Evolutionary conservation across 2,329 filamentous ascomycete genomes (phyloP).

Genomic region (Pseudogymnoascus sp.): DNA sequence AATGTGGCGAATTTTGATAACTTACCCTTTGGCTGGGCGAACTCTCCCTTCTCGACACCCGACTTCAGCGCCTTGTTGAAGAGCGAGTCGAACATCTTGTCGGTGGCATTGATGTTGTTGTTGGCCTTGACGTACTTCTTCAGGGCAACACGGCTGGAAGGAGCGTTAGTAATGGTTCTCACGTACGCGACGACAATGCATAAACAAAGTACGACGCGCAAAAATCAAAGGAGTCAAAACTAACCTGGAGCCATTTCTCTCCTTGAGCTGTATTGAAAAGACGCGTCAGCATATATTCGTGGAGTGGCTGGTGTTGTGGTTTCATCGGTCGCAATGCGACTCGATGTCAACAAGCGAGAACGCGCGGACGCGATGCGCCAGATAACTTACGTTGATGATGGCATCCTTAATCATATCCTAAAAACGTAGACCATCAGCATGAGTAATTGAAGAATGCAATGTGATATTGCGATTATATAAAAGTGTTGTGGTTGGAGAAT

Average conservation of each 20-base stretch:
- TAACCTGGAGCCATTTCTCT: conserved; percentile 62
- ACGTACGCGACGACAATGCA: neutral
- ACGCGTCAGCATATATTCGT: conserved; percentile 23
- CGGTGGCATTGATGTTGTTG: conserved; percentile 54
- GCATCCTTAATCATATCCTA: conserved; percentile 64
- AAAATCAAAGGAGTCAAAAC: conserved; percentile 29
- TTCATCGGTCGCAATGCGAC: conserved; percentile 12
- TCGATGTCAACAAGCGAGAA: conserved; percentile 11
- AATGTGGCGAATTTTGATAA: conserved; percentile 17
- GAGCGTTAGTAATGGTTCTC: conserved; percentile 26
- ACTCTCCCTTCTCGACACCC: conserved; percentile 61
- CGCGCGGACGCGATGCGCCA: conserved; percentile 35
- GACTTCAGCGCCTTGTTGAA: conserved; percentile 62
- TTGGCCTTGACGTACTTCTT: conserved; percentile 69
- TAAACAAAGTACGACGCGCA: conserved; percentile 7
- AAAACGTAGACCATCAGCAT: neutral
- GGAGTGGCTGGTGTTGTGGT: conserved; percentile 14
- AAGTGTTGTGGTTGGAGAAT: neutral
- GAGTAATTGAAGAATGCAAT: conserved; percentile 3
- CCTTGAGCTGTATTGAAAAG: conserved; percentile 50
- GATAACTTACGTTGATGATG: conserved; percentile 59
- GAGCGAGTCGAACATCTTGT: conserved; percentile 54
- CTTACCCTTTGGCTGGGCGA: conserved; percentile 65
- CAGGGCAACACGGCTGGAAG: conserved; percentile 52
- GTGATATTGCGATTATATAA: neutral